These are phyloP conservation scores for Teratosphaeria gauchensis DNA, from an alignment of 2,329 filamentous ascomycete genomes.

Conservation along the genomic window DNA sequence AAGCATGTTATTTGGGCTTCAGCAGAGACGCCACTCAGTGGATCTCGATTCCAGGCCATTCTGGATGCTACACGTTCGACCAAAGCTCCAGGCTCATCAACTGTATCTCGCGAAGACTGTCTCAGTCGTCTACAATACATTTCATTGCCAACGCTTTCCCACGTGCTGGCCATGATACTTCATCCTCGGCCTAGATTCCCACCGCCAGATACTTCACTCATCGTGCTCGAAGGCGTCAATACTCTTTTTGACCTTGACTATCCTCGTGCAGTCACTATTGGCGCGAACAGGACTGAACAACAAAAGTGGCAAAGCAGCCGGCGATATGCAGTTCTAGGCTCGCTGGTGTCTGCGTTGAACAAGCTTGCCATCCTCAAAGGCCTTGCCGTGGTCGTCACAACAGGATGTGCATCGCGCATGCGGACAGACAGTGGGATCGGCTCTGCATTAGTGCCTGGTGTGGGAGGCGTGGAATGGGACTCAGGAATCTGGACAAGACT, in stretches of 20 bases:
- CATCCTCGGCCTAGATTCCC: constrained; percentile 57
- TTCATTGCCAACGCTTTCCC: constrained; percentile 47
- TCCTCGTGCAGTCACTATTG: constrained; percentile 40
- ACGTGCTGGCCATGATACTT: constrained; percentile 62
- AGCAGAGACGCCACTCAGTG: not conserved
- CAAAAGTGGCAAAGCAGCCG: constrained; percentile 40
- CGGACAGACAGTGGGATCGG: constrained; percentile 41
- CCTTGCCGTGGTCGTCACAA: constrained; percentile 65
- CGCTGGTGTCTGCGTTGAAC: constrained; percentile 50
- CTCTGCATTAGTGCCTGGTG: constrained; percentile 63
- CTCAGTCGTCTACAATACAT: constrained; percentile 51
- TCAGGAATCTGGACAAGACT: constrained; percentile 63
- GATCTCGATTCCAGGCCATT: not conserved
- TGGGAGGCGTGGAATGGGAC: constrained; percentile 73
- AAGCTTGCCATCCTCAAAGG: constrained; percentile 66
- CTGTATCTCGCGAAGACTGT: not conserved
- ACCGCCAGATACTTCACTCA: constrained; percentile 51
- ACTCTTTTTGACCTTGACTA: constrained; percentile 68
- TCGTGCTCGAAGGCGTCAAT: constrained; percentile 72
- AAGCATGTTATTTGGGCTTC: constrained; percentile 4
- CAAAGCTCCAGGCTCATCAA: not conserved
- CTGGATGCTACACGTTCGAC: not conserved
- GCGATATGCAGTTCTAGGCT: constrained; percentile 54
- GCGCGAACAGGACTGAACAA: constrained; percentile 34
- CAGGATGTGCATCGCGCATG: constrained; percentile 75